Evolutionary conservation across 2,329 filamentous ascomycete genomes (phyloP).

Genomic region (Sclerotinia spermophila): DNA sequence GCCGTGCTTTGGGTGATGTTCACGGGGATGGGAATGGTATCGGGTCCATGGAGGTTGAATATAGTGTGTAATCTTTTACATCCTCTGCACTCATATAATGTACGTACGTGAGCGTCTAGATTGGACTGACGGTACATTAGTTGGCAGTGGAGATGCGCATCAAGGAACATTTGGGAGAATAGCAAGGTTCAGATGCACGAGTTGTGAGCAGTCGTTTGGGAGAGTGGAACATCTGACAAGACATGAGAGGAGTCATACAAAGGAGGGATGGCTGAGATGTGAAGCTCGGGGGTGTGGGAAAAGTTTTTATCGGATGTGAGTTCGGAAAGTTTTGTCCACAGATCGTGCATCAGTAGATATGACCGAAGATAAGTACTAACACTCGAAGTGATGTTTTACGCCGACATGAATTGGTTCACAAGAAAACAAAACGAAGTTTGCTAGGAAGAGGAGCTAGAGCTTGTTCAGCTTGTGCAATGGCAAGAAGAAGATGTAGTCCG

Average conservation of each 20-base stretch:
- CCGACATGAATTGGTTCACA: conserved; percentile 12
- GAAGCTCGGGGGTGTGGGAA: not conserved
- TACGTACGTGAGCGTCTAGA: not conserved
- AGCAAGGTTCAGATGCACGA: not conserved
- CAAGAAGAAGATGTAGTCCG: conserved; percentile 5
- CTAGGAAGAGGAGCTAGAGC: conserved; percentile 11
- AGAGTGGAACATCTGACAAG: conserved; percentile 10
- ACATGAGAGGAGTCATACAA: not conserved
- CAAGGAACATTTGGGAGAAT: not conserved
- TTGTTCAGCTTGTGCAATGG: conserved; percentile 3
- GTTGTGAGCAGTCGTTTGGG: not conserved
- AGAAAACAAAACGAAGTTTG: not conserved
- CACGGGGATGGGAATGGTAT: not conserved
- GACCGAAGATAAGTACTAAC: not conserved
- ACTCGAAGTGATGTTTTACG: conserved; percentile 1
- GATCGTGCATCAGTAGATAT: not conserved
- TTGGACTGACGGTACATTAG: not conserved
- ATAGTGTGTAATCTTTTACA: not conserved
- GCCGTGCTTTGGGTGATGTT: not conserved
- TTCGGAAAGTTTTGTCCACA: not conserved
- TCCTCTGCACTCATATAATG: not conserved
- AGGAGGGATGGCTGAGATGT: conserved; percentile 2
- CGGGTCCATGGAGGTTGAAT: not conserved
- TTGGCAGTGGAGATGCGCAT: not conserved
- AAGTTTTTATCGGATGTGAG: conserved; percentile 9